A percentile compares a stretch with the other conserved stretches of the same genome.
Conservation (phyloP, 768 basidiomycete species). For the Dentipellis sp. region DNA sequence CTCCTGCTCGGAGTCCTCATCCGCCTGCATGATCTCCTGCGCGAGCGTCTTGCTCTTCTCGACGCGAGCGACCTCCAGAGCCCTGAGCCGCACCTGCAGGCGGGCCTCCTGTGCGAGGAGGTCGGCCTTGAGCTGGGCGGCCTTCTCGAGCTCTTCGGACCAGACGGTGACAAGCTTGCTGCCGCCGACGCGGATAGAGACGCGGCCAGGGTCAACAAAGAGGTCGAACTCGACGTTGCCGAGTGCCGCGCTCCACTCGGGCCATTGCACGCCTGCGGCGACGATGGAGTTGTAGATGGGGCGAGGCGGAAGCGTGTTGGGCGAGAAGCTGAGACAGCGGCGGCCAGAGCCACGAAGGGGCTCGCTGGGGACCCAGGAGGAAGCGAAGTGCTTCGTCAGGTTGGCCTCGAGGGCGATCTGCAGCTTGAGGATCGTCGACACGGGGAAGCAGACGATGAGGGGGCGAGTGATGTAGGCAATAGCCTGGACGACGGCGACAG, state of each 20-base stretch:
- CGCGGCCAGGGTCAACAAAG: slow-evolving; percentile 72
- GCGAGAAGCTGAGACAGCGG: slow-evolving; percentile 68
- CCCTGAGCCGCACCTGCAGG: no score
- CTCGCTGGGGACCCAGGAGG: slow-evolving; percentile 56
- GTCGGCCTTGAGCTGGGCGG: slow-evolving; percentile 12
- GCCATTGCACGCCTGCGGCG: slow-evolving; percentile 66
- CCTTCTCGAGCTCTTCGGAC: slow-evolving; percentile 41
- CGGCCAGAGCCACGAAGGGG: slow-evolving; percentile 62
- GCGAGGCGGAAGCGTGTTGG: slow-evolving; percentile 58
- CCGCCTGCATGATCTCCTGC: slow-evolving; percentile 65
- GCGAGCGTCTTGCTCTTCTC: slow-evolving; percentile 41
- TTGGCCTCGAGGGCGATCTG: slow-evolving; percentile 66
- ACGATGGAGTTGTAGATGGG: slow-evolving; percentile 64
- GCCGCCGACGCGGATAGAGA: slow-evolving; percentile 53
- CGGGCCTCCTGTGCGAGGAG: not conserved
- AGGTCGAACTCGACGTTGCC: slow-evolving; percentile 69
- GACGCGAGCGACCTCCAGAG: no score
- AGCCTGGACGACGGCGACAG: slow-evolving; percentile 63
- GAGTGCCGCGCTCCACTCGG: slow-evolving; percentile 66
- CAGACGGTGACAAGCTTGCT: slow-evolving; percentile 53
- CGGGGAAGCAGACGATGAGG: slow-evolving; percentile 47
- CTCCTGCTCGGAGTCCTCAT: slow-evolving; percentile 61
- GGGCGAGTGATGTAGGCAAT: slow-evolving; percentile 66
- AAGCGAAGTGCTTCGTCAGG: slow-evolving; percentile 57
- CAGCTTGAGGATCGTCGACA: slow-evolving; percentile 56